These are phyloP conservation scores for Penicillium roqueforti DNA, from an alignment of 495 filamentous ascomycete genomes.

Conservation along the genomic window DNA sequence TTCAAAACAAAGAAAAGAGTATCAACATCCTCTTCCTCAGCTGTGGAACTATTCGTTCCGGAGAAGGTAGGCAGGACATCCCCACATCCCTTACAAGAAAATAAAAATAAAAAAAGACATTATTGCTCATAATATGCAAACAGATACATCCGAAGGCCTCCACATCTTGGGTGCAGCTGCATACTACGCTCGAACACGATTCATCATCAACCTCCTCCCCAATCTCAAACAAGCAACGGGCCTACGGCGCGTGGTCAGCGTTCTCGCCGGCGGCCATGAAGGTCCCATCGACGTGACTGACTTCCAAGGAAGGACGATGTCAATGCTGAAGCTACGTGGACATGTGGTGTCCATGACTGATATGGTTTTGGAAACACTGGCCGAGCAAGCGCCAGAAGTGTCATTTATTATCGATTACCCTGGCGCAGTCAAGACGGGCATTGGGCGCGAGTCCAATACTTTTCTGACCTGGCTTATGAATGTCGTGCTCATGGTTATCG, in stretches of 20 bases:
- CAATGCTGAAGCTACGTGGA: conserved; percentile 24
- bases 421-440: conserved; percentile 46
- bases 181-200: conserved; percentile 62
- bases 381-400: conserved; percentile 47
- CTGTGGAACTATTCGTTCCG: conserved; percentile 11
- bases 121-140: neutral
- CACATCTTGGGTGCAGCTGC: conserved; percentile 48
- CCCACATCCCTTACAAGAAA: neutral
- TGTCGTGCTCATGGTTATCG: conserved; percentile 19
- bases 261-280: conserved; percentile 53
- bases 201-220: conserved; percentile 60
- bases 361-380: conserved; percentile 46
- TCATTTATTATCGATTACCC: conserved; percentile 56
- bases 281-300: conserved; percentile 47
- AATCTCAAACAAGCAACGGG: conserved; percentile 42
- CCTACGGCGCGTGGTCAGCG: conserved; percentile 56
- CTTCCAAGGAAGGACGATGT: conserved; percentile 32
- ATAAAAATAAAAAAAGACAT: too few relatives aligned
- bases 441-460: conserved; percentile 21
- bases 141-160: conserved; percentile 58
- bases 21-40: conserved; percentile 60
- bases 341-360: conserved; percentile 47
- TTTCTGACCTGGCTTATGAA: neutral
- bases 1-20: conserved; percentile 48
- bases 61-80: conserved; percentile 12